Conservation (phyloP, 495 filamentous ascomycete species). For the Aspergillus campestris region DNA sequence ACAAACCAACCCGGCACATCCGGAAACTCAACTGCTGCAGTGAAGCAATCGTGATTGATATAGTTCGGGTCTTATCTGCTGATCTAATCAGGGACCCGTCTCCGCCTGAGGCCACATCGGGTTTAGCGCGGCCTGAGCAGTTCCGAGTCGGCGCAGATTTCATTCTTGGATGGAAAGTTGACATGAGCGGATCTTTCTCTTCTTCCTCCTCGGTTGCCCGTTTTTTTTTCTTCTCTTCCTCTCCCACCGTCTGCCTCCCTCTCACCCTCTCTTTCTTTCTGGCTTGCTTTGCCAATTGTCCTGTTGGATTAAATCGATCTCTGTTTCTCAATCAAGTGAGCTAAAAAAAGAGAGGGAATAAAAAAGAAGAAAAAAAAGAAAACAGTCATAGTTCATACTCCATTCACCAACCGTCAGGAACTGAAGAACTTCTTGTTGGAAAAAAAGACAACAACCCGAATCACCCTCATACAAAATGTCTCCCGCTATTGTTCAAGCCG, state of each 20-base stretch:
- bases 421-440: background rate
- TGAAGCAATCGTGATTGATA: too few relatives aligned
- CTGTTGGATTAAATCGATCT: background rate
- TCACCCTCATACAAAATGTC: conserved; percentile 33
- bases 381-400: background rate
- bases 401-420: background rate
- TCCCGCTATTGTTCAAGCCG: conserved; percentile 37
- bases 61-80: background rate
- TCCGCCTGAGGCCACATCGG: conserved; percentile 9
- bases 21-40: too few relatives aligned
- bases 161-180: too few relatives aligned
- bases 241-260: conserved; percentile 1
- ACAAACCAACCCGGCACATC: too few relatives aligned
- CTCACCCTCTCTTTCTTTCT: conserved; percentile 1
- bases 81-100: conserved; percentile 6
- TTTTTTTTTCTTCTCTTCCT: conserved; percentile 13
- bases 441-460: background rate
- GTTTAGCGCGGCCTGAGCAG: conserved; percentile 20
- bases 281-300: background rate
- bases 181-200: conserved; percentile 4
- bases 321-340: conserved; percentile 6
- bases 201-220: background rate
- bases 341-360: conserved; percentile 8
- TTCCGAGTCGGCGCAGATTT: conserved; percentile 18
- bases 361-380: background rate